Base-by-base conservation (phyloP, 1,139 yeast species). In the Diutina siamensis region DNA sequence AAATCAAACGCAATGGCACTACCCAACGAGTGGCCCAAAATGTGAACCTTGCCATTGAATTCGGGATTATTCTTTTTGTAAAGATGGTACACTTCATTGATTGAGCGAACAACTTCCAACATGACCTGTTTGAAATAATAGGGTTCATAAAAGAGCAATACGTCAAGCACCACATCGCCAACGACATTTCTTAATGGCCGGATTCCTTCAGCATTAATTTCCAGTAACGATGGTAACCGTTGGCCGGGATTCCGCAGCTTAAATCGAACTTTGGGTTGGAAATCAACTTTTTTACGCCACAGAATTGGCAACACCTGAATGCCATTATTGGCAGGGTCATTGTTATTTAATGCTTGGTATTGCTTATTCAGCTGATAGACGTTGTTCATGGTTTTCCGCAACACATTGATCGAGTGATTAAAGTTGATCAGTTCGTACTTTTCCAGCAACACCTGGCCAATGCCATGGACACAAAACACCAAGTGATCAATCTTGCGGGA, bases 21-120 rank as follows among this genome's bases (percentile, higher is more conserved):
- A 0, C 98, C 98, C 25, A 92, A 64, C 0, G 97, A 88, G 60
- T 92, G 98, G 1, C 97, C 97, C 55, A 92, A 67, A 2, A 92
- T 60, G 55, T 89, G 88, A 0, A 88, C 80, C 49, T 80, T 76
- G 0, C 97, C 97, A 20, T 76, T 68, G 61, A 87, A 88, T 17
- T 72, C 64, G 0, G 96, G 95, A 55, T 89, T 83, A 48, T 76
- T 67, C 48, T 76, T 67, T 50, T 68, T 63, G 58, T 79, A 88
- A 44, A 73, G 61, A 8, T 66, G 61, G 59, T 82, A 86, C 0
- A 85, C 77, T 2, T 79, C 58, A 60, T 92, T 92, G 22, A 92
- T 74, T 54, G 86, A 92, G 2, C 59, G 57, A 1, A 78, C 76
- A 0, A 89, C 96, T 7, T 80, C 80, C 8, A 68, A 64, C 40